Percentiles rank a stretch among this genome's conserved stretches.
These are phyloP conservation scores for Corylus heterophylla DNA, from an alignment of 306 rosid genomes.

Conservation along the genomic window DNA sequence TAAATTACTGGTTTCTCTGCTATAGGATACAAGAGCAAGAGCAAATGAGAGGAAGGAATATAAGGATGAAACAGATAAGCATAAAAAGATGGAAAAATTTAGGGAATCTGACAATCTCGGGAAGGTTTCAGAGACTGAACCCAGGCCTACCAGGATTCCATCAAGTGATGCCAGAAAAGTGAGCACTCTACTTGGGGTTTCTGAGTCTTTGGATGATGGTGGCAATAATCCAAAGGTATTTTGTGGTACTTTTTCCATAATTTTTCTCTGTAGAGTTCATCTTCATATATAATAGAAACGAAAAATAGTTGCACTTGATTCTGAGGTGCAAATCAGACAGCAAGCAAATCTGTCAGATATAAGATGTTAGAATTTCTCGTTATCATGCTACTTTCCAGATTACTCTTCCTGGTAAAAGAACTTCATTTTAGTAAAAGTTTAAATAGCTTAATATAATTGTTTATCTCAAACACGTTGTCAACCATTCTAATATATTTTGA, in stretches of 20 bases:
- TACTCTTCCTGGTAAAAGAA: not conserved
- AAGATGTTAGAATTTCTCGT: not conserved
- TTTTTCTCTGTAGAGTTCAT: conserved; percentile 8
- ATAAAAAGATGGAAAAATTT: conserved; percentile 32
- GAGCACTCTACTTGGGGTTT: conserved; percentile 26
- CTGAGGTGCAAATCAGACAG: not conserved
- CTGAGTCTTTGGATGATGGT: conserved; percentile 28
- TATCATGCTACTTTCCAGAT: not conserved
- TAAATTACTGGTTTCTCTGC: conserved; percentile 32
- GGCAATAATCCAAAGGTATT: conserved; percentile 48
- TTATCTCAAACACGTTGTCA: not conserved
- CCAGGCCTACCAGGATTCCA: conserved; percentile 27
- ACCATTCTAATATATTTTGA: not conserved
- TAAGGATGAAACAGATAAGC: conserved; percentile 37
- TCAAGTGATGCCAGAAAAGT: conserved; percentile 35
- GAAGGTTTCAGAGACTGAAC: conserved; percentile 40
- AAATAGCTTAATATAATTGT: not conserved
- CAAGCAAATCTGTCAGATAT: not conserved
- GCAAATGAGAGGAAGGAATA: conserved; percentile 41
- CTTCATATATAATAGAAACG: conserved; percentile 17
- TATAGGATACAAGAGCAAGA: conserved; percentile 57
- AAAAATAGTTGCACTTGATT: not conserved
- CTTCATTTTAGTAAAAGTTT: not conserved
- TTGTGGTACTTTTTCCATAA: conserved; percentile 10
- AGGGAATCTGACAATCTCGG: conserved; percentile 22